Evolutionary conservation across 257 asterid species (phyloP).

Genomic region (Jacaranda copaia): DNA sequence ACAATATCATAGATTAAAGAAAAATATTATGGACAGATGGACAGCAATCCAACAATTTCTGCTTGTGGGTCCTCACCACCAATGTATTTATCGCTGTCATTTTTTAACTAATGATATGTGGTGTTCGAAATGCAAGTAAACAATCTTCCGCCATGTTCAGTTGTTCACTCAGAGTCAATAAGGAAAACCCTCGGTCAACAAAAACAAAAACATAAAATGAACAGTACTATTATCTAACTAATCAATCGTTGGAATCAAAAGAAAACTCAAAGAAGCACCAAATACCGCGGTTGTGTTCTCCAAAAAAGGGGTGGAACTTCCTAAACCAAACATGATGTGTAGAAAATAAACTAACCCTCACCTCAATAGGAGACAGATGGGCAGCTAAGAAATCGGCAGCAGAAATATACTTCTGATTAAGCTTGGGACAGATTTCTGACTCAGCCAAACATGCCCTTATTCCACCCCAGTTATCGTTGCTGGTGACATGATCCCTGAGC

Average conservation of each 20-base stretch:
- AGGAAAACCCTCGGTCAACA: neutral
- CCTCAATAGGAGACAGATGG: conserved; percentile 88
- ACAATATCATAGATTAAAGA: neutral
- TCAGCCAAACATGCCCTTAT: conserved; percentile 90
- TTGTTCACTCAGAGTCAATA: conserved; percentile 9
- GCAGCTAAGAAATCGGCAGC: conserved; percentile 81
- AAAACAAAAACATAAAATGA: neutral
- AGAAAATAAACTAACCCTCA: conserved; percentile 12
- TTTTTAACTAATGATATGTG: neutral
- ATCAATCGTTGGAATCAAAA: neutral
- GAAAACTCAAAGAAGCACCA: neutral
- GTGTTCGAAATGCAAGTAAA: conserved; percentile 6
- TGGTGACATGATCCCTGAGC: conserved; percentile 76
- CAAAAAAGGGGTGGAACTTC: neutral
- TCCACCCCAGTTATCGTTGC: conserved; percentile 67
- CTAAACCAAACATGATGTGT: neutral
- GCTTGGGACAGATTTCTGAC: conserved; percentile 67
- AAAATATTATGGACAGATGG: conserved; percentile 9
- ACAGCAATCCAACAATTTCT: conserved; percentile 7
- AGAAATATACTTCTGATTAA: conserved; percentile 48
- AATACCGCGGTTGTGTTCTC: conserved; percentile 6
- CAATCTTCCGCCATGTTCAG: conserved; percentile 24
- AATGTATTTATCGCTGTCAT: neutral
- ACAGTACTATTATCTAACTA: neutral
- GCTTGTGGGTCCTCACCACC: conserved; percentile 22